Evolutionary conservation across 2,329 filamentous ascomycete species (phyloP), one percentile per base, ranked within the genome.

Genomic region (Talaromyces sp.): DNA sequence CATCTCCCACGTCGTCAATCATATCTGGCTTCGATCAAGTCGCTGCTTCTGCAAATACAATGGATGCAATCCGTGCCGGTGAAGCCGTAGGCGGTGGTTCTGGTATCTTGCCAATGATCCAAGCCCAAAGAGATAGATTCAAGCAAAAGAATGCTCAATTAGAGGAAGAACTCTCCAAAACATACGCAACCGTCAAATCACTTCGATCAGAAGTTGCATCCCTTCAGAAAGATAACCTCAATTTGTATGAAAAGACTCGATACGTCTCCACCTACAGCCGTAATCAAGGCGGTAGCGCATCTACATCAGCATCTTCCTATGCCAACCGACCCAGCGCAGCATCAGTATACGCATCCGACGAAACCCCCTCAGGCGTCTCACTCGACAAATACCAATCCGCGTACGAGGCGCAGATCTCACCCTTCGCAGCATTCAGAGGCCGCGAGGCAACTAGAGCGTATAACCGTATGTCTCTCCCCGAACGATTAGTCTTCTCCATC

Each of bases 71-170:
- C 27, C 84, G 87, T 37, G 85, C 84, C 2, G 90, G 92, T 56
- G 86, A 88, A 68, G 83, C 89, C 9, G 84, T 89, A 63, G 90
- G 90, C 37, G 86, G 91, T 62, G 91, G 92, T 2, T 91, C 91
- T 0, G 92, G 93, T 13, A 97, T 99, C 69, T 82, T 99, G 27
- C 96, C 95, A 39, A 99, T 99, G 96, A 91, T 99, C 61, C 97
- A 95, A 39, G 95, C 96, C 1, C 96, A 99, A 79, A 90, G 95
- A 67, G 95, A 99, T 79, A 92, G 95, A 61, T 99, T 98, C 86
- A 98, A 97, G 84, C 92, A 96, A 82, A 92, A 93, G 74, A 98
- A 97, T 69, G 82, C 88, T 0, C 91, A 99, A 75, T 86, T 99
- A 25, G 95, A 98, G 79, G 87, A 90, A 67, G 94, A 98, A 73